phyloP scores from a whole-genome alignment of 441 rosid species.

The Gossypium davidsonii region DNA sequence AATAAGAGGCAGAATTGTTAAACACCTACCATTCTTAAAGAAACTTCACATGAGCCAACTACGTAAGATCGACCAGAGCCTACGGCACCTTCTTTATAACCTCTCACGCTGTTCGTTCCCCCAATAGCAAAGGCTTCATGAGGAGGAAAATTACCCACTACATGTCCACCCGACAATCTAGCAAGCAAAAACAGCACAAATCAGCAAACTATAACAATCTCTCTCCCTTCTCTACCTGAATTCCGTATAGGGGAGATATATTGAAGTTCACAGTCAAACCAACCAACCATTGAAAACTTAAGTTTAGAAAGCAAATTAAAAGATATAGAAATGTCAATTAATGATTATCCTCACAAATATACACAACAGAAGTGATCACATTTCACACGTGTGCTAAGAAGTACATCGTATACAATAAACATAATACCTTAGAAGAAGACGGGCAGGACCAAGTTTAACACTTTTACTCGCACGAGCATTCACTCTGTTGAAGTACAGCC shows the following conservation, averaged over 20 bases:
- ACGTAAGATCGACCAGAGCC: slow-evolving; percentile 87
- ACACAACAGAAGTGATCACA: not conserved
- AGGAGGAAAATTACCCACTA: slow-evolving; percentile 81
- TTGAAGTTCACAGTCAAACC: not conserved
- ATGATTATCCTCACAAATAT: slow-evolving; percentile 1
- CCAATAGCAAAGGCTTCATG: slow-evolving; percentile 92
- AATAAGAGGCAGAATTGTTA: not conserved
- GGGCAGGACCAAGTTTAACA: slow-evolving; percentile 68
- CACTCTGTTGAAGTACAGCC: slow-evolving; percentile 81
- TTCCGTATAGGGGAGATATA: not conserved
- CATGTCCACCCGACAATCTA: slow-evolving; percentile 86
- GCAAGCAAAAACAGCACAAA: slow-evolving; percentile 16
- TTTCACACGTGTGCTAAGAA: not conserved
- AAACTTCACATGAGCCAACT: slow-evolving; percentile 78
- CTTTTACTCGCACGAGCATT: slow-evolving; percentile 81
- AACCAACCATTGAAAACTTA: slow-evolving; percentile 3
- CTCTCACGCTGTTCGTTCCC: slow-evolving; percentile 92
- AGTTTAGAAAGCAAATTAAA: not conserved
- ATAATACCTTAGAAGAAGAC: slow-evolving; percentile 57
- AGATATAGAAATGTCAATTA: not conserved
- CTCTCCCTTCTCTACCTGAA: not conserved
- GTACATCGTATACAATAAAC: not conserved
- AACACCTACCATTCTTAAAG: slow-evolving; percentile 70
- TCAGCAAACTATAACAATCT: slow-evolving; percentile 20
- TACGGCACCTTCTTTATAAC: slow-evolving; percentile 94